Evolutionary conservation across 2,329 filamentous ascomycete genomes (phyloP).

Genomic region (Ceratocystis ficicola): DNA sequence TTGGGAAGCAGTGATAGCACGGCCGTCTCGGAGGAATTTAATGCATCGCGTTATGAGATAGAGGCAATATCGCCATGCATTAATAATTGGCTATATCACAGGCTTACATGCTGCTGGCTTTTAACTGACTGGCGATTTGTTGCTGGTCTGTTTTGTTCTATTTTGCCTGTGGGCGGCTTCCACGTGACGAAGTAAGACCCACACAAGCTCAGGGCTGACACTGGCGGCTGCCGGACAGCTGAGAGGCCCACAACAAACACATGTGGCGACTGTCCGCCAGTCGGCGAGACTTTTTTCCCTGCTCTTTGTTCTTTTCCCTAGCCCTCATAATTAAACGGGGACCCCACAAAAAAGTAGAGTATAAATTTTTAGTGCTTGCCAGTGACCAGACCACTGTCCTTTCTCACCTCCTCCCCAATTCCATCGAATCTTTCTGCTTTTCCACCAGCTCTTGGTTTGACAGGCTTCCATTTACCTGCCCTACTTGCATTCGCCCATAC

Average conservation of each 20-base stretch:
- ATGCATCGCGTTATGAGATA: not conserved
- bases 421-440: not conserved
- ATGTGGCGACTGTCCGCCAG: not conserved
- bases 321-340: not conserved
- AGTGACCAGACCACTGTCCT: not conserved
- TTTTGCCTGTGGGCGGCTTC: not conserved
- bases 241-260: not conserved
- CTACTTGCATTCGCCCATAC: not conserved
- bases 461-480: not conserved
- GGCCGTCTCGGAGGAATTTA: not conserved
- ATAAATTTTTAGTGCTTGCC: slow-evolving; percentile 4
- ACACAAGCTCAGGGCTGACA: not conserved
- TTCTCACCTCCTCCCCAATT: not conserved
- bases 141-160: not conserved
- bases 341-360: not conserved
- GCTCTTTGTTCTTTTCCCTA: not conserved
- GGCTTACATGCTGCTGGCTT: not conserved
- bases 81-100: not conserved
- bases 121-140: not conserved
- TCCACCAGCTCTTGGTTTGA: slow-evolving; percentile 14
- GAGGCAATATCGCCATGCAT: not conserved
- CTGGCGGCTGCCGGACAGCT: not conserved
- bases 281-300: not conserved
- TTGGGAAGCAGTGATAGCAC: not conserved
- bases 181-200: not conserved